Conservation (phyloP, 1,284 basidiomycete species). For the Naganishia albida region DNA sequence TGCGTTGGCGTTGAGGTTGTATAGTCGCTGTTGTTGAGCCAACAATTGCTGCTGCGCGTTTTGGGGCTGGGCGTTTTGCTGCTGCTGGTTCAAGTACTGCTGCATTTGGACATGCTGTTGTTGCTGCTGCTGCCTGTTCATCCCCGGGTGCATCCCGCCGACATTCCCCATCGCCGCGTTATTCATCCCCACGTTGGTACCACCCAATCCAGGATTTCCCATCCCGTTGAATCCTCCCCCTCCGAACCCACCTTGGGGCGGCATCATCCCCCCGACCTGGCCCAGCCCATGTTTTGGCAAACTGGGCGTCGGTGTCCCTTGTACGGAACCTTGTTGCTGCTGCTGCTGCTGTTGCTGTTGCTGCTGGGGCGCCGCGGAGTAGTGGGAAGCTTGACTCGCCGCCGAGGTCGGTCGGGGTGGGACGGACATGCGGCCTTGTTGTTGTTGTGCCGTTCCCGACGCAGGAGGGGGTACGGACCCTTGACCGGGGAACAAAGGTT, state of each 20-base stretch:
- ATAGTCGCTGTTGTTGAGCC: not conserved
- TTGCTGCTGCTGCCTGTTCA: conserved; percentile 32
- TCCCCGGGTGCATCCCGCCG: not conserved
- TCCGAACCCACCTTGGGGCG: not conserved
- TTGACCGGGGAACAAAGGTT: not conserved
- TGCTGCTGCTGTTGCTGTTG: not conserved
- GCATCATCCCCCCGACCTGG: conserved; percentile 3
- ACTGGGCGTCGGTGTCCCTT: conserved; percentile 18
- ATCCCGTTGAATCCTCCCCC: not conserved
- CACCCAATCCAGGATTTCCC: not conserved
- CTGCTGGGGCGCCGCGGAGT: conserved; percentile 10
- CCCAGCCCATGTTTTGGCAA: not conserved
- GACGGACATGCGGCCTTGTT: conserved; percentile 11
- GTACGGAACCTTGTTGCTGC: not conserved
- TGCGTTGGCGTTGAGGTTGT: no score
- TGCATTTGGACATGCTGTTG: conserved; percentile 37
- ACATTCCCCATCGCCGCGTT: not conserved
- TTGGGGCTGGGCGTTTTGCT: conserved; percentile 31
- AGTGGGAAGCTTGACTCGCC: conserved; percentile 8
- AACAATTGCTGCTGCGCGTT: conserved; percentile 24
- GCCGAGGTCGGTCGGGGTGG: conserved; percentile 15
- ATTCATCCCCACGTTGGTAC: no score
- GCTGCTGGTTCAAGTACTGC: conserved; percentile 43
- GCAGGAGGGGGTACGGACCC: not conserved
- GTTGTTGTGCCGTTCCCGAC: no score